Percentiles rank a stretch among this genome's conserved stretches.
These are phyloP conservation scores for Gryganskiella cystojenkinii DNA, from an alignment of 192 early-diverging fungal genomes.

Conservation along the genomic window DNA sequence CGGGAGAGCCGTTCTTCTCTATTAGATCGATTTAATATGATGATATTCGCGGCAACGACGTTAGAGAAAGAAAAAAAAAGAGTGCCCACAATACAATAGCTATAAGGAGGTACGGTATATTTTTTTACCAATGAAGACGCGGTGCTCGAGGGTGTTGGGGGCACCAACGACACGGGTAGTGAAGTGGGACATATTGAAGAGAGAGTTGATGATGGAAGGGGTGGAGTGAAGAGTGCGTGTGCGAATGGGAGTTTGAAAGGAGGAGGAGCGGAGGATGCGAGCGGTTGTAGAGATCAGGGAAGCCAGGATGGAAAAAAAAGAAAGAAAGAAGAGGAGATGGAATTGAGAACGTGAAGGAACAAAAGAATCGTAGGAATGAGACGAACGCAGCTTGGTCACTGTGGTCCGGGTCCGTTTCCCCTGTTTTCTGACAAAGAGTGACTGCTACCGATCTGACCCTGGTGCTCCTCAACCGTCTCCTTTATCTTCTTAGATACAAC, in stretches of 20 bases:
- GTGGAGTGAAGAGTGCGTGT: constrained; percentile 19
- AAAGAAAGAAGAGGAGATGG: background rate
- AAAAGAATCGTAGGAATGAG: constrained; percentile 6
- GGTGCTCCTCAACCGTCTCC: too few species aligned
- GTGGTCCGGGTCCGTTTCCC: too few species aligned
- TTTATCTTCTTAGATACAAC: too few species aligned
- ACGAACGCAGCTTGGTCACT: too few species aligned
- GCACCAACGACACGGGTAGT: constrained; percentile 86
- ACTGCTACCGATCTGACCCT: too few species aligned
- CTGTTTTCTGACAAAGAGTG: too few species aligned
- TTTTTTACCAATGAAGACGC: constrained; percentile 83
- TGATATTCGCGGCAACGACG: constrained; percentile 4
- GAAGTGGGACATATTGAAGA: constrained; percentile 69
- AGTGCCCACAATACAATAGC: background rate
- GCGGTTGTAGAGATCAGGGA: constrained; percentile 31
- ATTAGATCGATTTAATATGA: constrained; percentile 2
- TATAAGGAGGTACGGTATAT: background rate
- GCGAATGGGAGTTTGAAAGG: constrained; percentile 7
- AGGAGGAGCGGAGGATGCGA: constrained; percentile 26
- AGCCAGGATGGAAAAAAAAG: constrained; percentile 36
- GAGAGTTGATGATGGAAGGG: background rate
- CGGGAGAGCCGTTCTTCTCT: constrained; percentile 84
- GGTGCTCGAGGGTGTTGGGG: constrained; percentile 90
- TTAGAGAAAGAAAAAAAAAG: constrained; percentile 4
- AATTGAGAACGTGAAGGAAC: background rate